phyloP scores from a whole-genome alignment of 2,329 filamentous ascomycete species.

The Alternaria postmessia region DNA sequence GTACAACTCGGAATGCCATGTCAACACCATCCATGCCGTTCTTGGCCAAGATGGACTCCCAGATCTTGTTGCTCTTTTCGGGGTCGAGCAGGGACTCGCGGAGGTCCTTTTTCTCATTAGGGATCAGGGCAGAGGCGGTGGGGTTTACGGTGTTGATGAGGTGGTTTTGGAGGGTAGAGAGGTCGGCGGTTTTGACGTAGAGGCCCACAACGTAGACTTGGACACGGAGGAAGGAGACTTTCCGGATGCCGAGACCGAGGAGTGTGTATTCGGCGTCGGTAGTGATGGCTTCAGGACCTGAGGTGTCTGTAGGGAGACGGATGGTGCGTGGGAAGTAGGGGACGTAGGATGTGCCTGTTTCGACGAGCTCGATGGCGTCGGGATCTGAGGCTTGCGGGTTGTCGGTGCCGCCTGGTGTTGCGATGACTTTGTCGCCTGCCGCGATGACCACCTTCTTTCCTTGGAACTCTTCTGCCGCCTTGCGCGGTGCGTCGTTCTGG shows the following conservation, averaged over 20 bases:
- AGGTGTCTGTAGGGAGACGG: slow-evolving; percentile 61
- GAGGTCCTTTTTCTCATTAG: slow-evolving; percentile 79
- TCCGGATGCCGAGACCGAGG: slow-evolving; percentile 85
- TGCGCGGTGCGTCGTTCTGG: slow-evolving; percentile 39
- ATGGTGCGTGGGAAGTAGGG: slow-evolving; percentile 80
- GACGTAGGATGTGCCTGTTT: slow-evolving; percentile 82
- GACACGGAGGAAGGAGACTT: slow-evolving; percentile 87
- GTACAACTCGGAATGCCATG: slow-evolving; percentile 82
- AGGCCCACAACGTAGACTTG: slow-evolving; percentile 95
- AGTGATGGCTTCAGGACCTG: slow-evolving; percentile 30
- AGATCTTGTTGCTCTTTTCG: slow-evolving; percentile 72
- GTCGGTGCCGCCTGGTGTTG: slow-evolving; percentile 47
- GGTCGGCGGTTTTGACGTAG: slow-evolving; percentile 85
- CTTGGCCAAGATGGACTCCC: slow-evolving; percentile 71
- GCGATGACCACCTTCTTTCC: slow-evolving; percentile 67
- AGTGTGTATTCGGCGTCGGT: slow-evolving; percentile 77
- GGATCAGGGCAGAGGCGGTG: slow-evolving; percentile 81
- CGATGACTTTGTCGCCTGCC: slow-evolving; percentile 67
- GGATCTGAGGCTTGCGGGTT: slow-evolving; percentile 44
- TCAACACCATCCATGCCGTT: slow-evolving; percentile 66
- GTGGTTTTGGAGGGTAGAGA: slow-evolving; percentile 79
- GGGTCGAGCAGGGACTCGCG: slow-evolving; percentile 74
- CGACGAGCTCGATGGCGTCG: slow-evolving; percentile 75
- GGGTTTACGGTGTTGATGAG: slow-evolving; percentile 80
- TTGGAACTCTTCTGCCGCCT: slow-evolving; percentile 54